Percentiles rank a stretch among this genome's conserved stretches.
Evolutionary conservation across 2,329 filamentous ascomycete genomes (phyloP).

Genomic region (Fusarium begoniae): DNA sequence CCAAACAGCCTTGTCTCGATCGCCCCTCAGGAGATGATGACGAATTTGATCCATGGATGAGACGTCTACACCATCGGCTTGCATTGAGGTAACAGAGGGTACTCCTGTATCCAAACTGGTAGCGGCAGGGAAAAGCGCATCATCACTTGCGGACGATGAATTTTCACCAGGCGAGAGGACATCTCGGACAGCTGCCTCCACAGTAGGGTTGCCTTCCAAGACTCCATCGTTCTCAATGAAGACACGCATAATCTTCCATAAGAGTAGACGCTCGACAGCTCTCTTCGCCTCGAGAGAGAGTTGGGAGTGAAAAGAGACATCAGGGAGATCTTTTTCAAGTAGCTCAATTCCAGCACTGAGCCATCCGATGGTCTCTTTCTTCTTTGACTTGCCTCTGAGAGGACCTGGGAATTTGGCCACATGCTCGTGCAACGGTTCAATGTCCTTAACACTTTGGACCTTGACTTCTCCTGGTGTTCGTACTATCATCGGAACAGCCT

Average conservation of each 20-base stretch:
- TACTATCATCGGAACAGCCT: slow-evolving; percentile 78
- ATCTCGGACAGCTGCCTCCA: slow-evolving; percentile 78
- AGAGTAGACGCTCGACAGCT: slow-evolving; percentile 78
- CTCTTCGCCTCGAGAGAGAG: slow-evolving; percentile 73
- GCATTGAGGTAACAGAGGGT: slow-evolving; percentile 50
- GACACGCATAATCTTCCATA: slow-evolving; percentile 87
- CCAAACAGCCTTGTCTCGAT: slow-evolving; percentile 93
- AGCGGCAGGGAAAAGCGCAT: slow-evolving; percentile 37
- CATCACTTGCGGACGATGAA: slow-evolving; percentile 39
- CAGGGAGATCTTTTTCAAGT: slow-evolving; percentile 69
- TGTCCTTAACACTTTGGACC: slow-evolving; percentile 77
- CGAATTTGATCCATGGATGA: slow-evolving; percentile 77
- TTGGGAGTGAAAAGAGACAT: slow-evolving; percentile 58
- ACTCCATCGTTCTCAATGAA: slow-evolving; percentile 88
- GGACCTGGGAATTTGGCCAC: slow-evolving; percentile 89
- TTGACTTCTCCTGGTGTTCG: slow-evolving; percentile 84
- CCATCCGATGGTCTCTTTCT: slow-evolving; percentile 91
- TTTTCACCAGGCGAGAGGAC: slow-evolving; percentile 71
- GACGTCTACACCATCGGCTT: slow-evolving; percentile 74
- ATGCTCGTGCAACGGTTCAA: slow-evolving; percentile 75
- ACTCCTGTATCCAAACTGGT: slow-evolving; percentile 40
- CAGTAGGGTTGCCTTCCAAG: slow-evolving; percentile 75
- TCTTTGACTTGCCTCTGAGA: slow-evolving; percentile 88
- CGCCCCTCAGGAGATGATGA: slow-evolving; percentile 77
- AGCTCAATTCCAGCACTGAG: slow-evolving; percentile 77